These are phyloP conservation scores for Ceratopteris richardii DNA, from an alignment of 75 land plant species.

Conservation along the genomic window DNA sequence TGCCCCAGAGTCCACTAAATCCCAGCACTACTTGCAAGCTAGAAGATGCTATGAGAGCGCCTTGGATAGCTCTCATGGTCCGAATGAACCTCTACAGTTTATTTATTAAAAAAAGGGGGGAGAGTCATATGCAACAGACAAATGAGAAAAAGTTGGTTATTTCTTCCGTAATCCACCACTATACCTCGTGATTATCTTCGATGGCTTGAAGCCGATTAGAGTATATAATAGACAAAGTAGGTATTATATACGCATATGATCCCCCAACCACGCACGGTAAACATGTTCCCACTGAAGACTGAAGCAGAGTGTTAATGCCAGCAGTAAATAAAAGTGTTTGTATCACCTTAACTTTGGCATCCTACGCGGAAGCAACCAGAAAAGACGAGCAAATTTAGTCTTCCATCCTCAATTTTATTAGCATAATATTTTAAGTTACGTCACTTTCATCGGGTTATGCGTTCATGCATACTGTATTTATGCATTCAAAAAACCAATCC, in stretches of 20 bases:
- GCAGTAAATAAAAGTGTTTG: slow-evolving; percentile 72
- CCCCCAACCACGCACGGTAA: slow-evolving; percentile 84
- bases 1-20: slow-evolving; percentile 84
- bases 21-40: slow-evolving; percentile 79
- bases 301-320: slow-evolving; percentile 70
- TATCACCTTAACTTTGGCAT: slow-evolving; percentile 58
- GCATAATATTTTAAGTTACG: too few species aligned
- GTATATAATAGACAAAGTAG: slow-evolving; percentile 62
- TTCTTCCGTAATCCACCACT: too few species aligned
- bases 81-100: slow-evolving; percentile 56
- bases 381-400: neutral
- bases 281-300: slow-evolving; percentile 64
- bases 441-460: too few species aligned
- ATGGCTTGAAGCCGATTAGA: slow-evolving; percentile 31
- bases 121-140: neutral
- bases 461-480: too few species aligned
- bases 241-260: slow-evolving; percentile 59
- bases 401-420: neutral
- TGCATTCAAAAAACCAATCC: too few species aligned
- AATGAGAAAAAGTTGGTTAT: too few species aligned
- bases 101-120: neutral
- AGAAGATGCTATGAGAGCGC: slow-evolving; percentile 79
- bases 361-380: slow-evolving; percentile 29
- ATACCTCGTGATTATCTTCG: slow-evolving; percentile 43
- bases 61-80: slow-evolving; percentile 81